Conservation (phyloP, 129 eudicot species). For the Saussurea involucrata region DNA sequence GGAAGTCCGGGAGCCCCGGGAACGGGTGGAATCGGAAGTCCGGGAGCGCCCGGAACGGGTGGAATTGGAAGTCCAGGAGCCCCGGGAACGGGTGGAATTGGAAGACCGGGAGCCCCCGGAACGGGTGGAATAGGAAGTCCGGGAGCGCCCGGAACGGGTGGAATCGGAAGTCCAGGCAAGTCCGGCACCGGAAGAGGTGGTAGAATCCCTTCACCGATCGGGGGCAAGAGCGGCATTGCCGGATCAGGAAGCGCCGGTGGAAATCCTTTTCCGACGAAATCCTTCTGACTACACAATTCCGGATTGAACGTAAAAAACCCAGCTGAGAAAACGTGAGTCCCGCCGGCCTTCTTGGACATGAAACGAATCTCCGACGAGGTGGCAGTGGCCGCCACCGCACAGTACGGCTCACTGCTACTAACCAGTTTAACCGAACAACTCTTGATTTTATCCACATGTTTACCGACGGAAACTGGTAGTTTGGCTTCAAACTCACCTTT, state of each 20-base stretch:
- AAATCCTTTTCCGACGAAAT: slow-evolving; percentile 32
- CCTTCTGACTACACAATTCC: slow-evolving; percentile 52
- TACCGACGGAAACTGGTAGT: slow-evolving; percentile 55
- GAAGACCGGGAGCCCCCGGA: too few species aligned
- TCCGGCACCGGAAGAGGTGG: slow-evolving; percentile 60
- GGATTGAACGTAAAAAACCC: slow-evolving; percentile 89
- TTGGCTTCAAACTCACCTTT: slow-evolving; percentile 66
- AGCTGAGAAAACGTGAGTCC: slow-evolving; percentile 70
- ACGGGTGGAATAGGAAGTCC: slow-evolving; percentile 45
- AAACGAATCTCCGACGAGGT: slow-evolving; percentile 51
- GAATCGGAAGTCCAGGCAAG: slow-evolving; percentile 34
- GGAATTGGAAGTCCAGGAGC: too few species aligned
- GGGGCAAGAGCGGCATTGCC: slow-evolving; percentile 34
- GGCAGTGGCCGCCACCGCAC: slow-evolving; percentile 56
- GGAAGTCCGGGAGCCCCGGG: too few species aligned
- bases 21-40: too few species aligned
- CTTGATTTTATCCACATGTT: slow-evolving; percentile 46
- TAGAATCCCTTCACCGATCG: slow-evolving; percentile 18
- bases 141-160: slow-evolving; percentile 33
- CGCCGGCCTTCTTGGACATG: slow-evolving; percentile 48
- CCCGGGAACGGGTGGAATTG: too few species aligned
- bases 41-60: too few species aligned
- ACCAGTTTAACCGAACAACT: slow-evolving; percentile 57
- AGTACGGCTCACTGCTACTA: slow-evolving; percentile 58
- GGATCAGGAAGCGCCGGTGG: slow-evolving; percentile 55